phyloP scores from a whole-genome alignment of 257 asterid species.

The Ilex asprella region DNA sequence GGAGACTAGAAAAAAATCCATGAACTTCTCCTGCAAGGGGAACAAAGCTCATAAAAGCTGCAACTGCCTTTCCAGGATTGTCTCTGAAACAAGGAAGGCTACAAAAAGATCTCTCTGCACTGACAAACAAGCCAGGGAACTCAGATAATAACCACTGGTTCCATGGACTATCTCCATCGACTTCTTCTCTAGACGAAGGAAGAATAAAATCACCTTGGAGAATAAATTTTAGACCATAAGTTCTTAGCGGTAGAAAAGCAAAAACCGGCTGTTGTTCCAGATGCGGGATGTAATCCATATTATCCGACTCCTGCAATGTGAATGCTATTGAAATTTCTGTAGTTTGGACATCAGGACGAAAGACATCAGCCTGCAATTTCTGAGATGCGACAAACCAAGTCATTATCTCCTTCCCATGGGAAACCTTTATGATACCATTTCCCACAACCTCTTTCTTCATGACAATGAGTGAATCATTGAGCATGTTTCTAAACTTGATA shows the following conservation, averaged over 20 bases:
- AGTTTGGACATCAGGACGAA: slow-evolving; percentile 56
- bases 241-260: slow-evolving; percentile 93
- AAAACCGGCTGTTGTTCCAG: slow-evolving; percentile 88
- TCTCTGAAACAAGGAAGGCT: slow-evolving; percentile 72
- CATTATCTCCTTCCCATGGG: slow-evolving; percentile 65
- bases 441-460: slow-evolving; percentile 72
- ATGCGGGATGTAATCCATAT: slow-evolving; percentile 54
- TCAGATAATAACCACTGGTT: slow-evolving; percentile 92
- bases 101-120: slow-evolving; percentile 69
- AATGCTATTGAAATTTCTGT: slow-evolving; percentile 90
- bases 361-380: slow-evolving; percentile 44
- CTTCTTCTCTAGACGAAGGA: slow-evolving; percentile 99
- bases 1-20: slow-evolving; percentile 84
- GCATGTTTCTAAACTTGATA: slow-evolving; percentile 64
- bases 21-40: slow-evolving; percentile 90
- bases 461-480: slow-evolving; percentile 54
- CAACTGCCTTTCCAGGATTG: slow-evolving; percentile 65
- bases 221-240: slow-evolving; percentile 91
- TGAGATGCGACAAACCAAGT: slow-evolving; percentile 83
- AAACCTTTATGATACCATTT: slow-evolving; percentile 76
- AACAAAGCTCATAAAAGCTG: slow-evolving; percentile 77
- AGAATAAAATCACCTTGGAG: slow-evolving; percentile 94
- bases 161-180: slow-evolving; percentile 92
- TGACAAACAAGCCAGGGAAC: slow-evolving; percentile 75
- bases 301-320: slow-evolving; percentile 53